phyloP scores from a whole-genome alignment of 2,329 filamentous ascomycete species.

The Aspergillus sp. region DNA sequence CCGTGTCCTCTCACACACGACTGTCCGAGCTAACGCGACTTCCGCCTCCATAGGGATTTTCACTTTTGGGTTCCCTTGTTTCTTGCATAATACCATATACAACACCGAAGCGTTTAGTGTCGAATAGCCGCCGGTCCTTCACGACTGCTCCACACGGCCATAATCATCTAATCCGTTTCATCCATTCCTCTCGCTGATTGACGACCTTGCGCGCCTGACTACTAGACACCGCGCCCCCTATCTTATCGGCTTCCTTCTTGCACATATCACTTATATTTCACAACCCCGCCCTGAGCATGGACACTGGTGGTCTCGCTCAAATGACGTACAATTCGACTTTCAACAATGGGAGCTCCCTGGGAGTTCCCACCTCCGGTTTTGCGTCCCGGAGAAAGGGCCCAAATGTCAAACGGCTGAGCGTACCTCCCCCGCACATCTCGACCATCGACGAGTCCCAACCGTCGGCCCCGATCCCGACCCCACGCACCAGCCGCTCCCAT shows the following conservation, averaged over 20 bases:
- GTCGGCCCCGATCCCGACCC: conserved; percentile 71
- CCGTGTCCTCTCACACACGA: neutral
- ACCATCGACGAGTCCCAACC: conserved; percentile 64
- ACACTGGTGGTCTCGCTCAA: conserved; percentile 99
- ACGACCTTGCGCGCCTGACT: neutral
- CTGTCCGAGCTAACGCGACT: conserved; percentile 8
- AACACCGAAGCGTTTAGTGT: conserved; percentile 5
- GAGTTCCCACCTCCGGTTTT: conserved; percentile 75
- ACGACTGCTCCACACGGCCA: conserved; percentile 18
- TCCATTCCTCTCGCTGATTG: conserved; percentile 5
- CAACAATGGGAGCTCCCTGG: conserved; percentile 65
- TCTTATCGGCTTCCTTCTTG: conserved; percentile 17
- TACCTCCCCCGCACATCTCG: conserved; percentile 72
- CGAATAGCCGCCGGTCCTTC: conserved; percentile 14
- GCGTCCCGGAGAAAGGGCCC: conserved; percentile 82
- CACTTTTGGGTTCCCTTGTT: conserved; percentile 4
- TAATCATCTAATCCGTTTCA: conserved; percentile 32
- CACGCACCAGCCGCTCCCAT: conserved; percentile 91
- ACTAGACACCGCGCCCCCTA: conserved; percentile 7
- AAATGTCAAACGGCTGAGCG: conserved; percentile 81
- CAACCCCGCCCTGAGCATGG: conserved; percentile 53
- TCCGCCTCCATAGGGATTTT: conserved; percentile 3
- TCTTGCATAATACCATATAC: conserved; percentile 14
- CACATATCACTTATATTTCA: conserved; percentile 29
- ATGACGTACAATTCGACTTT: conserved; percentile 87